These are phyloP conservation scores for Acanthamoeba castellanii DNA, from an alignment of 208 protist genomes.

Conservation along the genomic window DNA sequence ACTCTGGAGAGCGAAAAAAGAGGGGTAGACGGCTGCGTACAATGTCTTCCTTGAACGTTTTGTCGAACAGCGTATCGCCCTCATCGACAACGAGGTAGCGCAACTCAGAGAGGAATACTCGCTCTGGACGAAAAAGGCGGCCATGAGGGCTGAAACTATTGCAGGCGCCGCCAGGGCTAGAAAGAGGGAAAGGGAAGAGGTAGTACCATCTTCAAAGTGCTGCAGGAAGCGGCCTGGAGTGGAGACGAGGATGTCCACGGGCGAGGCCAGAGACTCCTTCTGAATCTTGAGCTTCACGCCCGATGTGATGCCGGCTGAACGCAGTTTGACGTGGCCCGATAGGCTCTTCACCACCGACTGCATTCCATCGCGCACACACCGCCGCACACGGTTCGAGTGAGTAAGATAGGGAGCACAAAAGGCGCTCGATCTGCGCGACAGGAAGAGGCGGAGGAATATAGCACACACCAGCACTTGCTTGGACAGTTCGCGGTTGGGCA, in stretches of 20 bases:
- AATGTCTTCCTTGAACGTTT: slow-evolving; percentile 45
- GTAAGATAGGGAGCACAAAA: background rate
- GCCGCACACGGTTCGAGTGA: background rate
- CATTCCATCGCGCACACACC: background rate
- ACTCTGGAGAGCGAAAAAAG: background rate
- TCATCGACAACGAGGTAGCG: slow-evolving; percentile 58
- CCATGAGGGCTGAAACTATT: too few relatives aligned
- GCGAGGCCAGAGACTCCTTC: slow-evolving; percentile 6
- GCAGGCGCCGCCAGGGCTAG: background rate
- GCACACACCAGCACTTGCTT: slow-evolving; percentile 38
- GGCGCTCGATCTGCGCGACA: background rate
- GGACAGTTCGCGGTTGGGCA: slow-evolving; percentile 54
- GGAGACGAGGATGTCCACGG: slow-evolving; percentile 61
- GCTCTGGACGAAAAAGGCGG: background rate
- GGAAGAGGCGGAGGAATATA: background rate
- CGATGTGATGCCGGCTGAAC: slow-evolving; percentile 25
- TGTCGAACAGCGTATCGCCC: slow-evolving; percentile 59
- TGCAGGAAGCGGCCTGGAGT: slow-evolving; percentile 61
- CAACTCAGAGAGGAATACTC: slow-evolving; percentile 46
- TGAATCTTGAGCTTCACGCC: slow-evolving; percentile 40
- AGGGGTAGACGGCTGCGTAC: background rate
- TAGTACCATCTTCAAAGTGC: slow-evolving; percentile 40
- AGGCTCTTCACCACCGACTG: slow-evolving; percentile 47
- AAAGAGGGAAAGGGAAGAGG: background rate
- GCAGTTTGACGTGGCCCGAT: slow-evolving; percentile 1